Conservation (phyloP, 1,284 basidiomycete species). For the Sporisorium graminicola region DNA sequence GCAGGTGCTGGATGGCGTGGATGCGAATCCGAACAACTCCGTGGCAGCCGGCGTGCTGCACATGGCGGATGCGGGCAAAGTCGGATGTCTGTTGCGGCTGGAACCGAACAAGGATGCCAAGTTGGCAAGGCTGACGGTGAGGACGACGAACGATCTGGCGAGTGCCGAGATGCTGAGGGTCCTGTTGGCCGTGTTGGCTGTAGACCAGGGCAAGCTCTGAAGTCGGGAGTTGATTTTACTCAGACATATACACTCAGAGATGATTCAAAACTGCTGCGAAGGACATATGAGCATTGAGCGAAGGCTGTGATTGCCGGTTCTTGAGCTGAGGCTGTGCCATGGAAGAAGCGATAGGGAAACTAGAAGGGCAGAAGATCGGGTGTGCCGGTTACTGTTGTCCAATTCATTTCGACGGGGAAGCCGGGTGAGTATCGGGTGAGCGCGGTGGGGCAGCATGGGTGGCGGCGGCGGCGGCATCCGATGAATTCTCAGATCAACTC, state of each 20-base stretch:
- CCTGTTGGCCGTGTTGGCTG: slow-evolving; percentile 39
- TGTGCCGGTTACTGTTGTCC: not conserved
- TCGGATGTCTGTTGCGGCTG: slow-evolving; percentile 90
- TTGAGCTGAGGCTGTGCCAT: not conserved
- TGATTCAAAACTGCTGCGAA: not conserved
- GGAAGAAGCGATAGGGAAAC: not conserved
- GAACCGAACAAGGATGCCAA: slow-evolving; percentile 96
- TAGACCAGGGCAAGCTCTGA: slow-evolving; percentile 38
- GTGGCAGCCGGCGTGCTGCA: slow-evolving; percentile 94
- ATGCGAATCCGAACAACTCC: slow-evolving; percentile 79
- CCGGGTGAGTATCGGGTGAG: too few relatives aligned
- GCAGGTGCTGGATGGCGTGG: slow-evolving; percentile 77
- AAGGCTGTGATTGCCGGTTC: not conserved
- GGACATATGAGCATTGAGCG: not conserved
- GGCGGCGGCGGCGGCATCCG: not conserved
- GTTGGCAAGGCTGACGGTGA: slow-evolving; percentile 90
- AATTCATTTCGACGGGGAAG: too few relatives aligned
- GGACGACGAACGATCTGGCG: slow-evolving; percentile 94
- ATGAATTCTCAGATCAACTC: not conserved
- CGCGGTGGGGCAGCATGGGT: not conserved
- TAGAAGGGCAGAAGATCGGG: not conserved
- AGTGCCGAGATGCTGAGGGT: slow-evolving; percentile 79
- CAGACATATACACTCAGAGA: not conserved
- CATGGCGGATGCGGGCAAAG: slow-evolving; percentile 86
- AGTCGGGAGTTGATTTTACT: not conserved